Conservation (phyloP, 768 basidiomycete species). For the Termitomyces heimii region DNA sequence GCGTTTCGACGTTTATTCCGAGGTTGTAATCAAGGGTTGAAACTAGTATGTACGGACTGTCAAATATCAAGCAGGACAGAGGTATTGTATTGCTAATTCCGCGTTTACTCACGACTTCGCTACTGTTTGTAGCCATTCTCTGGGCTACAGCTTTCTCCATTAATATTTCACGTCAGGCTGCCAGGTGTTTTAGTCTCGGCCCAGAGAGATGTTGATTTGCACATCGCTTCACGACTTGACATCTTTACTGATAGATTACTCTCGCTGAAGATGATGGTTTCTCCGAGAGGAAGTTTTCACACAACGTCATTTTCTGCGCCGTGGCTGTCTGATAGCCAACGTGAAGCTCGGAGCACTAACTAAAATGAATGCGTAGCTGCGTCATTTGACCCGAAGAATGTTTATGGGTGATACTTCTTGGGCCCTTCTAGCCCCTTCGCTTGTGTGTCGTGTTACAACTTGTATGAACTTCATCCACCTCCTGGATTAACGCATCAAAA, state of each 20-base stretch:
- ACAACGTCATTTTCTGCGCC: background rate
- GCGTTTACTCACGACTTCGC: background rate
- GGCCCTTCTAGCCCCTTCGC: background rate
- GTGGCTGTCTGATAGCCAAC: background rate
- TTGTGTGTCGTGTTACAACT: background rate
- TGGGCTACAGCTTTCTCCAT: background rate
- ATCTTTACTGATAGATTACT: background rate
- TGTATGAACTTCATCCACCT: background rate
- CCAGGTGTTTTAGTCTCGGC: background rate
- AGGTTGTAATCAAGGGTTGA: background rate
- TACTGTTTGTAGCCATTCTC: no score
- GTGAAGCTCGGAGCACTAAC: background rate
- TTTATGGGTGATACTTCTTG: background rate
- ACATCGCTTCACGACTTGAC: background rate
- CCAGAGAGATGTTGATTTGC: background rate
- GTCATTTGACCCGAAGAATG: background rate
- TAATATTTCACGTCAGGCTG: background rate
- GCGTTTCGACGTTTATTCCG: background rate
- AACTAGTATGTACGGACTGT: background rate
- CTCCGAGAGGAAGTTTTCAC: background rate
- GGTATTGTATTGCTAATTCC: background rate
- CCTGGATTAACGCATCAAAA: background rate
- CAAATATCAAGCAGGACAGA: background rate
- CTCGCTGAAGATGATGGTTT: background rate
- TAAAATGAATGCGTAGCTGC: background rate